Conservation (phyloP, 345 rosid genomes). For the Eucalyptus lansdowneana region DNA sequence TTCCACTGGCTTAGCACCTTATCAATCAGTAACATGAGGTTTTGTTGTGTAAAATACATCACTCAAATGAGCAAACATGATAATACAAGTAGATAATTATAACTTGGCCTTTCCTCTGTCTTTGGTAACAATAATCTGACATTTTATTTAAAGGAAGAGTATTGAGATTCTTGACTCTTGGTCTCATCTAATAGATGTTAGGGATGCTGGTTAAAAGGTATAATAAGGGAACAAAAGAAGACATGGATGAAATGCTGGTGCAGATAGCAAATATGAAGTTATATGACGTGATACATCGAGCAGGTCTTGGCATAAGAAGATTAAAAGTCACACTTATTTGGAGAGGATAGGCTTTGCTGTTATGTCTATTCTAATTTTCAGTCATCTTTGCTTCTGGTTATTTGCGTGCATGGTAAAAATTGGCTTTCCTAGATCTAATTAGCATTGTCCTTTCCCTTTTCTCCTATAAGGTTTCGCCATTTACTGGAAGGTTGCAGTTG, state of each 20-base stretch:
- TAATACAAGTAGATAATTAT: neutral
- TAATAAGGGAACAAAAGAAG: neutral
- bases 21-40: neutral
- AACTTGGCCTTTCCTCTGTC: neutral
- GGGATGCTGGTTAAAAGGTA: neutral
- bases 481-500: constrained; percentile 69
- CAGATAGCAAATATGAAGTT: neutral
- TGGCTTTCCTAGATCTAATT: neutral
- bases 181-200: neutral
- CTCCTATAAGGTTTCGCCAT: constrained; percentile 30
- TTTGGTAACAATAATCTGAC: neutral
- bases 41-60: neutral
- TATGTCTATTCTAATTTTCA: neutral
- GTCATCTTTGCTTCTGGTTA: neutral
- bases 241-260: neutral
- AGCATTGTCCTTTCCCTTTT: neutral
- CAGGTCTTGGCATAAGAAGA: neutral
- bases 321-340: neutral
- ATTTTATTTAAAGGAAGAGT: neutral
- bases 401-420: neutral
- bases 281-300: neutral
- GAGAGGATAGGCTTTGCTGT: neutral
- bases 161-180: neutral
- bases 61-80: neutral
- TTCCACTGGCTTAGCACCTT: neutral